Conservation (phyloP, 1,284 basidiomycete genomes). For the Bondarzewia mesenterica region DNA sequence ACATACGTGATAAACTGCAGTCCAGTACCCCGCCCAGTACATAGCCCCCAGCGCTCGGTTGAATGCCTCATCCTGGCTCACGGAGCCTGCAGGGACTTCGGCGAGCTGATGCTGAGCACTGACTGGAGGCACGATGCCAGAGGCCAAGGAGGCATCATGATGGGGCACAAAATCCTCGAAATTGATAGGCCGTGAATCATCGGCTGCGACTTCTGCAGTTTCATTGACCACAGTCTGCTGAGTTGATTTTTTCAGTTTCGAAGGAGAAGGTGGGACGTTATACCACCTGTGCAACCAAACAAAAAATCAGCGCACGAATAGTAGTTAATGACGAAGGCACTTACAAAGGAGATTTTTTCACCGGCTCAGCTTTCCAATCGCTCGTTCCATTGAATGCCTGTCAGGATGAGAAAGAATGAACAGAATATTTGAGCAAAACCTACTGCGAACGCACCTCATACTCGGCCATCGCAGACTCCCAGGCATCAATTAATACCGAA, state of each 20-base stretch:
- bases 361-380: conserved; percentile 64
- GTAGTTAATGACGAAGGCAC: conserved; percentile 17
- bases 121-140: conserved; percentile 13
- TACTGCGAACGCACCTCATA: conserved; percentile 43
- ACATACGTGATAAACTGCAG: conserved; percentile 66
- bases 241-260: conserved; percentile 16
- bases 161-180: conserved; percentile 62
- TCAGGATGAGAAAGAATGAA: conserved; percentile 8
- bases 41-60: conserved; percentile 62
- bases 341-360: conserved; percentile 65
- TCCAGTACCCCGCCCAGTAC: conserved; percentile 83
- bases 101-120: not conserved
- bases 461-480: conserved; percentile 74
- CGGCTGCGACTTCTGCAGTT: conserved; percentile 13
- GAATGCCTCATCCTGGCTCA: conserved; percentile 64
- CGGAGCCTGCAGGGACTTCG: not conserved
- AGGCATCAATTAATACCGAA: conserved; percentile 69
- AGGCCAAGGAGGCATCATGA: conserved; percentile 52
- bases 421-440: not conserved
- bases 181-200: conserved; percentile 54
- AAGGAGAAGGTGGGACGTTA: conserved; percentile 48
- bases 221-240: conserved; percentile 12
- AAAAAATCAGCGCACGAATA: not conserved
- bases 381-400: conserved; percentile 61
- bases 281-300: conserved; percentile 69